Conservation (phyloP, 805 yeast species). For the Hanseniaspora taiwanica region DNA sequence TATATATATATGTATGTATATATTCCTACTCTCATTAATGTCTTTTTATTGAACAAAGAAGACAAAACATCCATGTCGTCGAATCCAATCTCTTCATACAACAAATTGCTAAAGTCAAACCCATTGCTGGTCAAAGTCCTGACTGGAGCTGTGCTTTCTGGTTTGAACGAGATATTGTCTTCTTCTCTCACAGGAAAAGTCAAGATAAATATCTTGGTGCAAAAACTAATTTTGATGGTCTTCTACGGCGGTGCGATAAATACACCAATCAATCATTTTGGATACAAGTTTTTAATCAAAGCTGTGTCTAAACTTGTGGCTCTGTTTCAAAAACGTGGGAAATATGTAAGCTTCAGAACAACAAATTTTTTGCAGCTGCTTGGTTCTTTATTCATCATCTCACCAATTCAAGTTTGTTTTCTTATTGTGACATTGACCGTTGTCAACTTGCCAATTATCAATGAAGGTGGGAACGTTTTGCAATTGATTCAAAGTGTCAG, state of each 20-base stretch:
- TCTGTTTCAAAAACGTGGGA: constrained; percentile 2
- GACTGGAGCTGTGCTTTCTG: constrained; percentile 13
- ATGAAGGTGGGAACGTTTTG: constrained; percentile 4
- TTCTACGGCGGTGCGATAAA: constrained; percentile 14
- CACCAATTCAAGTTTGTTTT: constrained; percentile 13
- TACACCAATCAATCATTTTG: constrained; percentile 15
- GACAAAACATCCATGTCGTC: too few relatives aligned
- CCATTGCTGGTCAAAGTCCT: constrained; percentile 11
- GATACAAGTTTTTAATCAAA: constrained; percentile 11
- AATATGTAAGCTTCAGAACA: constrained; percentile 1
- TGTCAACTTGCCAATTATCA: constrained; percentile 7
- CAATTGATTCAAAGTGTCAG: neutral
- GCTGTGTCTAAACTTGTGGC: too few relatives aligned
- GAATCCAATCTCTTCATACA: constrained; percentile 6
- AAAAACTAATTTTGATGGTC: constrained; percentile 10
- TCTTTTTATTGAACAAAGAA: too few relatives aligned
- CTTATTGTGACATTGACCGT: constrained; percentile 10
- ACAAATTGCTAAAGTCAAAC: constrained; percentile 7
- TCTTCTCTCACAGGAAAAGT: neutral
- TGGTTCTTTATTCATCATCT: constrained; percentile 11
- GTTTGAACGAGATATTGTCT: constrained; percentile 10
- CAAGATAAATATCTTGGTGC: constrained; percentile 5
- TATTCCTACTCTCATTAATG: too few relatives aligned
- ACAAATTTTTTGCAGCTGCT: constrained; percentile 10
- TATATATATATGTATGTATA: too few relatives aligned